Base-by-base conservation (phyloP, 495 filamentous ascomycete species). In the Penicillium alfredii region DNA sequence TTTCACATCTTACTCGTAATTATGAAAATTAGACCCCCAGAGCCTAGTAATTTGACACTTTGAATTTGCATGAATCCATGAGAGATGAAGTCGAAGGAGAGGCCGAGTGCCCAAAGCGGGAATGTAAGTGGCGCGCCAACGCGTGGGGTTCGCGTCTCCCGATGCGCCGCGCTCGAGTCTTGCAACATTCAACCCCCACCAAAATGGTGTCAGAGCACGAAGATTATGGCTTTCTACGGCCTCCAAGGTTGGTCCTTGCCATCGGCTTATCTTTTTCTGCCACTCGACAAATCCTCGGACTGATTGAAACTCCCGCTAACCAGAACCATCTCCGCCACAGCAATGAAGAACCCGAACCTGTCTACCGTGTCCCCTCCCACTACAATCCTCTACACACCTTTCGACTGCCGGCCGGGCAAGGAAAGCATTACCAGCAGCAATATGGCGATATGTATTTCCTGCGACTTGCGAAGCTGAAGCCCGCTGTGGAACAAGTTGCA, bases 371-470 rank as follows among this genome's bases (percentile, higher is more conserved):
- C 26, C 46, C 62, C 13, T 89, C 86, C 3, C 56, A 64, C 39
- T 94, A 94, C 67, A 82, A 80, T 35, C 81, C 88, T 1, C 68
- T 89, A 14, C 61, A 77, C 31, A 83, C 80, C 0, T 96, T 84
- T 55, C 57, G 67, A 29, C 72, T 96, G 8, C 76, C 80, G 1
- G 78, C 79, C 44, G 78, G 76, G 8, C 55, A 65, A n/a, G 71
- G 80, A 20, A 77, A 81, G 30, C 80, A 84, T 14, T 99, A 97
- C 51, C 73, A 86, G 55, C 93, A 97, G 56, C 93, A 99, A 69
- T 99, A 83, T 77, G 85, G 80, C 40, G 89, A 96, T 51, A 86
- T 96, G 76, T 99, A 99, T 68, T 97, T 95, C 58, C 62, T 95
- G 47, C 85, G 93, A 22, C 74, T 97, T 8, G 77, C 85, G 6